Evolutionary conservation across 2,329 filamentous ascomycete species (phyloP).

Genomic region (Amesomyces nigricolor): DNA sequence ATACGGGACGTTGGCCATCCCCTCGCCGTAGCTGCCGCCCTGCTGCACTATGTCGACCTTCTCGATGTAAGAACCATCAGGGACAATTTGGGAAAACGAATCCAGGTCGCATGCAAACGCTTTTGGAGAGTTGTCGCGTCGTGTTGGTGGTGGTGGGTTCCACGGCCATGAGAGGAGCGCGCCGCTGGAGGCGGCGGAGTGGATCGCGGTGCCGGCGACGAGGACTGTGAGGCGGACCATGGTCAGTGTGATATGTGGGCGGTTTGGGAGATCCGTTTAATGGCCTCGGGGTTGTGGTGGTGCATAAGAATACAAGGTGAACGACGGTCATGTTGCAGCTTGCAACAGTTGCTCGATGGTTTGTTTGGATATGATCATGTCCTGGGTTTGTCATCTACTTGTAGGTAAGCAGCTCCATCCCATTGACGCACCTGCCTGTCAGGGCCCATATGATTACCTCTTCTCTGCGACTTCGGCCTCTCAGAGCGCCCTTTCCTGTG

Average conservation of each 20-base stretch:
- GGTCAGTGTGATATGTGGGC: not conserved
- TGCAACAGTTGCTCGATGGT: too few species aligned
- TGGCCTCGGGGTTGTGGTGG: too few species aligned
- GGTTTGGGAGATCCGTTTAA: too few species aligned
- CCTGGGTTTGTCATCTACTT: not conserved
- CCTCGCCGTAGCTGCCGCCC: constrained; percentile 35
- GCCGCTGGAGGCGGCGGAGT: not conserved
- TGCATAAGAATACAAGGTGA: too few species aligned
- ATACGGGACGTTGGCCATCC: constrained; percentile 31
- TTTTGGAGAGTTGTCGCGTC: not conserved
- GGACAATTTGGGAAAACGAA: constrained; percentile 16
- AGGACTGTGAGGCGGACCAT: not conserved
- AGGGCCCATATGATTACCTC: too few species aligned
- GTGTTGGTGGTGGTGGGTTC: not conserved
- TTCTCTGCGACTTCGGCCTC: too few species aligned
- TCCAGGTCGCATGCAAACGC: constrained; percentile 5
- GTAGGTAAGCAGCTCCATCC: not conserved
- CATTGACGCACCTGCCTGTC: too few species aligned
- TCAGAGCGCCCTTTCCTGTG: too few species aligned
- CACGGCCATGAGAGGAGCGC: not conserved
- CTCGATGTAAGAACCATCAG: constrained; percentile 17
- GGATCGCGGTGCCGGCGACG: not conserved
- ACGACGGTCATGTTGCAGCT: too few species aligned
- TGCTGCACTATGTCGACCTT: constrained; percentile 16
- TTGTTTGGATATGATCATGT: too few species aligned